Evolutionary conservation across 2,329 filamentous ascomycete genomes (phyloP), one percentile per base, ranked within the genome.

Genomic region (Paracamarosporium sp.): DNA sequence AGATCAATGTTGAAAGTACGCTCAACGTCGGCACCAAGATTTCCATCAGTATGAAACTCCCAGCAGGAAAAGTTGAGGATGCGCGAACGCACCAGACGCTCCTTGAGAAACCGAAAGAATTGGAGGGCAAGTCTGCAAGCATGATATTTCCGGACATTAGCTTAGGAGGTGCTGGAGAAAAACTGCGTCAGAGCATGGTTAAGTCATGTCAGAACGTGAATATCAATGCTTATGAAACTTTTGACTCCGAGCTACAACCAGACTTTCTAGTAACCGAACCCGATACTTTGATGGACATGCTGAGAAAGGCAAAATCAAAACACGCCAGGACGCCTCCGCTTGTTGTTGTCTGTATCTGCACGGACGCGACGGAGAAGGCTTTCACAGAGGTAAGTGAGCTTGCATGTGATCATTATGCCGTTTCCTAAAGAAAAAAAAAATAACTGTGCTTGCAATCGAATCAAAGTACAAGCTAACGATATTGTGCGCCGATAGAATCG

Each of bases 1-100:
- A 69, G 9, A 72, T 76, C 9, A 56, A 67, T 28, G 68, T 77
- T n/a, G 65, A 64, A 28, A 74, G 71, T 30, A 67, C 67, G 5
- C 47, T 64, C 5, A 54, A 63, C 25, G 56, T 66, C 5, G 74
- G 74, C 6, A 76, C 74, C 2, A 55, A 62, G 8, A 66, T 74
- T 4, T 56, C 57, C 13, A 64, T 76, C 20, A 57, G 58, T 7
- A 48, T 72, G 48, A 65, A 60, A 22, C 46, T 72, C n/a, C 67
- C 69, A 5, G 47, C 40, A 4, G 50, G 51, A n/a, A 36, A 24
- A 7, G 45, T 27, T 57, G 62, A 31, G 56, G 62, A 44, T 54
- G 46, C 50, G 55, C 61, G 53, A 59, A 57, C 20, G 12, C 43
- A 44, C 17, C 46, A 43, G 9, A 56, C 51, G 4, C 53, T 63